These are phyloP conservation scores for Fusarium sp. DNA, from an alignment of 2,329 filamentous ascomycete genomes.

Conservation along the genomic window DNA sequence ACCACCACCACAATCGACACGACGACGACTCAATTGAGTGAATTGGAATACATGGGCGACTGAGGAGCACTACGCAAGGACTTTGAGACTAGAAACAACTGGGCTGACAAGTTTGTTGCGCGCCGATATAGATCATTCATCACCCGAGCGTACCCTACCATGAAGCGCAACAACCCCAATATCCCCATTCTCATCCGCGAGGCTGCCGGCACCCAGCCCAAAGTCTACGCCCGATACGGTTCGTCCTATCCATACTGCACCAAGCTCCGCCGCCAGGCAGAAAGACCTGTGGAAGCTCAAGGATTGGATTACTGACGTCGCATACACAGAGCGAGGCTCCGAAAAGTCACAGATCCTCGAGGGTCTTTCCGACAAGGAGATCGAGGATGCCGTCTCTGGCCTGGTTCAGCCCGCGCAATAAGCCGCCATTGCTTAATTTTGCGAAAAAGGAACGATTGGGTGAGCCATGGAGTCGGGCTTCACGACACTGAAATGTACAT, in stretches of 20 bases:
- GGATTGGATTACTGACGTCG: slow-evolving; percentile 18
- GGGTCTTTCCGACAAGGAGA: slow-evolving; percentile 69
- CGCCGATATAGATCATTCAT: slow-evolving; percentile 78
- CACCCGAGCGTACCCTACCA: slow-evolving; percentile 90
- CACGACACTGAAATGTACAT: slow-evolving; percentile 43
- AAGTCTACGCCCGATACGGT: slow-evolving; percentile 95
- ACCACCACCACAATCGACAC: slow-evolving; percentile 9
- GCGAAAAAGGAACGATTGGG: slow-evolving; percentile 8
- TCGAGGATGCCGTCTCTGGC: slow-evolving; percentile 67
- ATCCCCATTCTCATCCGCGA: slow-evolving; percentile 95
- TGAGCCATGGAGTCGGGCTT: slow-evolving; percentile 2
- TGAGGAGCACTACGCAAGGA: background rate
- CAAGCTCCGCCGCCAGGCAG: background rate
- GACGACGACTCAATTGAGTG: slow-evolving; percentile 29
- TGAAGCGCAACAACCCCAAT: slow-evolving; percentile 99
- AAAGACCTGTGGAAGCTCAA: background rate
- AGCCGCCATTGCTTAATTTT: slow-evolving; percentile 5
- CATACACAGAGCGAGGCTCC: slow-evolving; percentile 62
- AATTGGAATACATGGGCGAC: background rate
- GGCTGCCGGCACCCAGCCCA: slow-evolving; percentile 83
- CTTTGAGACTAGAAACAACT: background rate
- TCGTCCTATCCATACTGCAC: slow-evolving; percentile 35
- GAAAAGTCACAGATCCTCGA: slow-evolving; percentile 69
- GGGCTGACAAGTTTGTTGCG: slow-evolving; percentile 25
- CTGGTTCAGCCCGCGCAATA: slow-evolving; percentile 59